A percentile compares a stretch with the other conserved stretches of the same genome.
Conservation (phyloP, 768 basidiomycete genomes). For the Scleroderma bovista region DNA sequence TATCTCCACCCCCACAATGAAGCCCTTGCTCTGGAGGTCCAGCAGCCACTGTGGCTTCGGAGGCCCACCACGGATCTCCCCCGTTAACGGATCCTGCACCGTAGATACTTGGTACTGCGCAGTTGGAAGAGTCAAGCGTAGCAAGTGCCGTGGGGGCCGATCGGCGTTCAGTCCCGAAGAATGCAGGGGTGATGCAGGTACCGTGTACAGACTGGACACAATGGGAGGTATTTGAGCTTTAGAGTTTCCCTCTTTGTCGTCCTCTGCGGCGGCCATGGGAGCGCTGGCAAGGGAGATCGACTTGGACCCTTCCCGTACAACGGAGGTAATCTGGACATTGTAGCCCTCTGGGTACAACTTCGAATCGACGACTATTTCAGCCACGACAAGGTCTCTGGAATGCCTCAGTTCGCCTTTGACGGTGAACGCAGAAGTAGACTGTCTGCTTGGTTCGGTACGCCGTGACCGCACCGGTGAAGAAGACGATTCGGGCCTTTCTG, state of each 20-base stretch:
- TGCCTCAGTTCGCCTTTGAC: conserved; percentile 55
- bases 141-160: conserved; percentile 59
- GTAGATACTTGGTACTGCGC: conserved; percentile 73
- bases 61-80: conserved; percentile 53
- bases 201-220: conserved; percentile 56
- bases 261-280: conserved; percentile 13
- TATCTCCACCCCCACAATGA: conserved; percentile 52
- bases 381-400: conserved; percentile 66
- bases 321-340: conserved; percentile 43
- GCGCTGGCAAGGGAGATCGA: conserved; percentile 31
- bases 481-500: conserved; percentile 13
- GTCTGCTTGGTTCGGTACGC: conserved; percentile 29
- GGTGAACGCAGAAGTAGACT: conserved; percentile 52
- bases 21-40: conserved; percentile 56
- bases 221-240: conserved; percentile 41
- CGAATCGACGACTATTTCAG: conserved; percentile 77
- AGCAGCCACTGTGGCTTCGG: conserved; percentile 69
- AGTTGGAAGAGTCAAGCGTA: conserved; percentile 77
- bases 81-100: conserved; percentile 77
- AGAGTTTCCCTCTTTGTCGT: background rate
- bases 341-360: conserved; percentile 80
- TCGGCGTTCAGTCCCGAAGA: conserved; percentile 59
- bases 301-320: conserved; percentile 33
- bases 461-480: conserved; percentile 27
- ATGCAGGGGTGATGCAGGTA: conserved; percentile 79